Base-by-base conservation (phyloP, 345 rosid genomes). In the Eutrema heterophyllum region DNA sequence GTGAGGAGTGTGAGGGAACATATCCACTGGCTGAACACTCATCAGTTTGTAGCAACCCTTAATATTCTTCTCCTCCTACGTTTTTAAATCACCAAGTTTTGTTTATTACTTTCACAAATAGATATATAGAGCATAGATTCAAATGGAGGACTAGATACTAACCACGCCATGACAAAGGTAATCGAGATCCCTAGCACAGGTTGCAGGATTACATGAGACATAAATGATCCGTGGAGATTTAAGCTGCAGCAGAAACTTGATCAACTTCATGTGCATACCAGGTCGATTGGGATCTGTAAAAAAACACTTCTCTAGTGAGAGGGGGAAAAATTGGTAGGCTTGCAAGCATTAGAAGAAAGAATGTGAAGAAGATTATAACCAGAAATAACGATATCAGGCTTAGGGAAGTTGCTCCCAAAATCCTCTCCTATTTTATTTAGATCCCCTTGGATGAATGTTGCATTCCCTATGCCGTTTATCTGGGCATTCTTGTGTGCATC, bases 1-100 rank as follows among this genome's bases (percentile, higher is more conserved):
- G 52, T 94, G 98, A 40, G 98, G 96, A 10, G 97, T 91, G 81
- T 94, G 97, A 54, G 96, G 96, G 75, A 94, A 94, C 98, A 91
- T 94, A 82, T 94, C 97, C 45, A 94, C 93, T 7, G 96, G 98
- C 67, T 80, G 95, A 40, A 94, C 65, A 71, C 89, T 88, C 84
- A 77, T 86, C 5, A 94, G 80, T 74, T 80, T 78, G 83, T 94
- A 94, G 70, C 92, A 81, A 46, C 95, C 97, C 53, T 82, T 36
- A 54, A 91, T 75, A 4, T 88, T 83, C 76, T 88, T 70, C 78
- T 88, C 96, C 26, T 50, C 68, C 97, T 94, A 90, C 84, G 66
- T 4, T 38, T 51, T 53, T 1, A 76, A 59, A 77, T 59, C 76
- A 67, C 60, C 16, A 48, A 30, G 45, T 68, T 71, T 27, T 73